Conservation (phyloP, 148 eudicot species). For the Chenopodium suecicum region DNA sequence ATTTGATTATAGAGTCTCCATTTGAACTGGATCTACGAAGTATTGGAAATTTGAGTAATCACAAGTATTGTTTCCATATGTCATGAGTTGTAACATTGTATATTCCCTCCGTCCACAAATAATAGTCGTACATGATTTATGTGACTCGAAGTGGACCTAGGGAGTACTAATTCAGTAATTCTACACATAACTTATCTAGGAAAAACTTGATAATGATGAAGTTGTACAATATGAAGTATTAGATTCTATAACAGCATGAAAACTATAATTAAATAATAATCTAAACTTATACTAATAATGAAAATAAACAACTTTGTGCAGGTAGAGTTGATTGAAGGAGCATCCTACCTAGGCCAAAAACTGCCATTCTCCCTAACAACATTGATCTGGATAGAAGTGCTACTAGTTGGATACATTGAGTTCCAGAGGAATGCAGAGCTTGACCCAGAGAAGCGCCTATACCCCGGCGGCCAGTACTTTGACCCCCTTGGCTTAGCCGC, state of each 20-base stretch:
- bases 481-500: slow-evolving; percentile 83
- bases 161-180: background rate
- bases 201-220: background rate
- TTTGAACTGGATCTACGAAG: background rate
- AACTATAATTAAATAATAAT: background rate
- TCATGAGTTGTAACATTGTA: background rate
- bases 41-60: background rate
- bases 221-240: background rate
- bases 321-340: slow-evolving; percentile 91
- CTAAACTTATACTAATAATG: background rate
- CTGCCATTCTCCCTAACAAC: slow-evolving; percentile 81
- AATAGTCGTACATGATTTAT: background rate
- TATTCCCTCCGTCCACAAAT: background rate
- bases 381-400: slow-evolving; percentile 80
- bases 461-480: slow-evolving; percentile 82
- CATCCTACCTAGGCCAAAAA: slow-evolving; percentile 92
- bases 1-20: background rate
- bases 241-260: background rate
- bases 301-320: slow-evolving; percentile 14
- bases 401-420: slow-evolving; percentile 83
- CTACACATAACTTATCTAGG: too few relatives aligned
- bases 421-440: slow-evolving; percentile 91
- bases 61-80: background rate
- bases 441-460: slow-evolving; percentile 75
- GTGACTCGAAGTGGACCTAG: background rate